A percentile compares a stretch with the other conserved stretches of the same genome.
phyloP scores from a whole-genome alignment of 305 asterid species.

The Solanum hybrid region DNA sequence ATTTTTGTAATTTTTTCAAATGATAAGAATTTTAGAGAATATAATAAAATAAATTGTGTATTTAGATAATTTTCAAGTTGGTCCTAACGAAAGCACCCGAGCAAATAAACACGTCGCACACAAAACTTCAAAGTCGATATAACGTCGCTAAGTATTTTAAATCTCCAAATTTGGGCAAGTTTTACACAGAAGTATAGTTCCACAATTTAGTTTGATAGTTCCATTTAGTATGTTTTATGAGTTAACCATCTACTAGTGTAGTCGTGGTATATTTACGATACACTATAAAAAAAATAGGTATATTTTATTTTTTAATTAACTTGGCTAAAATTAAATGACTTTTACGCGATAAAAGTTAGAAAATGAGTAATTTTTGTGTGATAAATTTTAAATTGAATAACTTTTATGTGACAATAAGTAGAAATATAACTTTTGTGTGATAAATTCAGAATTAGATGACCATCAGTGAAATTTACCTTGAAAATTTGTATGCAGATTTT shows the following conservation, averaged over 20 bases:
- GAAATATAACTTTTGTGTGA: background rate
- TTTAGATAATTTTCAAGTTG: too few relatives aligned
- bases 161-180: slow-evolving; percentile 10
- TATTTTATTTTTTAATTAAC: background rate
- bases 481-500: background rate
- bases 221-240: background rate
- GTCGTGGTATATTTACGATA: background rate
- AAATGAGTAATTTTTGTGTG: background rate
- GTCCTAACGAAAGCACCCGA: background rate
- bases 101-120: background rate
- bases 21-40: too few relatives aligned
- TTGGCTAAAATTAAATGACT: background rate
- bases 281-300: background rate
- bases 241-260: background rate
- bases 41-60: too few relatives aligned
- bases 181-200: slow-evolving; percentile 16
- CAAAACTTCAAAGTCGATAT: background rate
- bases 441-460: background rate
- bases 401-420: background rate
- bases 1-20: too few relatives aligned
- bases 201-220: slow-evolving; percentile 6
- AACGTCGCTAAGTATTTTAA: background rate
- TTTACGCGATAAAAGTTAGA: background rate
- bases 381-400: background rate
- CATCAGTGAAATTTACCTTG: background rate